Percentiles rank a stretch among this genome's conserved stretches.
Conservation (phyloP, 192 early-diverging fungal genomes). For the Podila clonocystis region DNA sequence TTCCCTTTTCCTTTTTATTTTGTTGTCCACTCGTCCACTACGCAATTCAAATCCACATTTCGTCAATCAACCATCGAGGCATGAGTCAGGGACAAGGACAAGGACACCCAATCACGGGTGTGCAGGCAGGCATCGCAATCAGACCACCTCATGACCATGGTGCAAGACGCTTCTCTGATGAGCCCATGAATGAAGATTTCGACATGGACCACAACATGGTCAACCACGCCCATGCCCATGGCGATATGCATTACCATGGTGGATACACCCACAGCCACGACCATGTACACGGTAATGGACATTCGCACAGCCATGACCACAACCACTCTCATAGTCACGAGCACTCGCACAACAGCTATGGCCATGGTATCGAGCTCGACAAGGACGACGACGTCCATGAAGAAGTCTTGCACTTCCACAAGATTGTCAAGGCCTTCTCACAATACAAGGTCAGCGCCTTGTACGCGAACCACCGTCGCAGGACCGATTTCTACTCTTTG, state of each 20-base stretch:
- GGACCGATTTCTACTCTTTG: constrained; percentile 67
- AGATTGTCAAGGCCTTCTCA: constrained; percentile 67
- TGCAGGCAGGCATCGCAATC: background rate
- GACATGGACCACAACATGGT: constrained; percentile 3
- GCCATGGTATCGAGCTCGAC: background rate
- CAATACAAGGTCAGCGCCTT: constrained; percentile 70
- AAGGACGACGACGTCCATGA: constrained; percentile 33
- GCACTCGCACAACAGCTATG: background rate
- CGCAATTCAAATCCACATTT: background rate
- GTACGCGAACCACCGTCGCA: constrained; percentile 68
- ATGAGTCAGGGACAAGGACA: background rate
- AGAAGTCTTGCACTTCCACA: constrained; percentile 58
- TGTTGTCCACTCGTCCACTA: background rate
- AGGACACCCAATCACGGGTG: background rate
- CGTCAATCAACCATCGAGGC: background rate
- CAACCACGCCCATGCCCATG: constrained; percentile 8
- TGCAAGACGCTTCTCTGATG: background rate
- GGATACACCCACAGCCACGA: constrained; percentile 8
- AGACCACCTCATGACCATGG: background rate
- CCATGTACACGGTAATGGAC: constrained; percentile 17
- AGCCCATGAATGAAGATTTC: constrained; percentile 1
- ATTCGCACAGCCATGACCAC: constrained; percentile 15
- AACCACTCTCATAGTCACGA: constrained; percentile 5
- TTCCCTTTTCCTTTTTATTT: background rate
- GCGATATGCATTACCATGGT: constrained; percentile 9